Conservation (phyloP, 257 asterid genomes). For the Rubia yunnanensis region DNA sequence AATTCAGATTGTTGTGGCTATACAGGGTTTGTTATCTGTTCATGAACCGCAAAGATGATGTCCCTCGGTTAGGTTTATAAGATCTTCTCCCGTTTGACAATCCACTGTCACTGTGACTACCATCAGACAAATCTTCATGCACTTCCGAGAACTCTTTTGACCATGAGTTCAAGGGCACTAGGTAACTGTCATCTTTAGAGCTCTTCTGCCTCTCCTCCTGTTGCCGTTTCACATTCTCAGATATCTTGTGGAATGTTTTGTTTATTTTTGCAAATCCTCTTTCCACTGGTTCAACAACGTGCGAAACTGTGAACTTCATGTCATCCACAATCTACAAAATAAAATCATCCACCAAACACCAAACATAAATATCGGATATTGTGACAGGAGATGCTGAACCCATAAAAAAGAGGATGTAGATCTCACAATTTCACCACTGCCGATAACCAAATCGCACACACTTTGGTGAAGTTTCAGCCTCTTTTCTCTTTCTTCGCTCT, state of each 20-base stretch:
- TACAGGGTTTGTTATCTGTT: constrained; percentile 28
- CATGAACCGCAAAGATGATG: constrained; percentile 36
- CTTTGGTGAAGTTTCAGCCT: constrained; percentile 81
- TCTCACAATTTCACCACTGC: constrained; percentile 95
- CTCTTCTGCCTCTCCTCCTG: constrained; percentile 52
- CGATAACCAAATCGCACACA: constrained; percentile 86
- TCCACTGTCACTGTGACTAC: constrained; percentile 76
- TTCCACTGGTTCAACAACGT: constrained; percentile 89
- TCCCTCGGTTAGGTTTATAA: constrained; percentile 28
- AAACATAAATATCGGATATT: neutral
- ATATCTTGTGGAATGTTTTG: constrained; percentile 73
- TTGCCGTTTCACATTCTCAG: constrained; percentile 72
- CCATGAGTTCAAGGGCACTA: constrained; percentile 68
- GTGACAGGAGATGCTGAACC: neutral
- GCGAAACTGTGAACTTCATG: constrained; percentile 95
- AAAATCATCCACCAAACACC: constrained; percentile 2
- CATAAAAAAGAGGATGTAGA: constrained; percentile 1
- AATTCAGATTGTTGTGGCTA: neutral
- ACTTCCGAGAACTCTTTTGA: constrained; percentile 61
- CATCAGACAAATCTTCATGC: constrained; percentile 52
- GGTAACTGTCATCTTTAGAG: constrained; percentile 73
- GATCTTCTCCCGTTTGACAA: constrained; percentile 37
- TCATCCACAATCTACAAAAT: constrained; percentile 71
- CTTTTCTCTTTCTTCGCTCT: constrained; percentile 54
- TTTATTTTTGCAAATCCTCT: constrained; percentile 84